Evolutionary conservation across 202 grass and related monocot species (phyloP).

Genomic region (Panicum hallii): DNA sequence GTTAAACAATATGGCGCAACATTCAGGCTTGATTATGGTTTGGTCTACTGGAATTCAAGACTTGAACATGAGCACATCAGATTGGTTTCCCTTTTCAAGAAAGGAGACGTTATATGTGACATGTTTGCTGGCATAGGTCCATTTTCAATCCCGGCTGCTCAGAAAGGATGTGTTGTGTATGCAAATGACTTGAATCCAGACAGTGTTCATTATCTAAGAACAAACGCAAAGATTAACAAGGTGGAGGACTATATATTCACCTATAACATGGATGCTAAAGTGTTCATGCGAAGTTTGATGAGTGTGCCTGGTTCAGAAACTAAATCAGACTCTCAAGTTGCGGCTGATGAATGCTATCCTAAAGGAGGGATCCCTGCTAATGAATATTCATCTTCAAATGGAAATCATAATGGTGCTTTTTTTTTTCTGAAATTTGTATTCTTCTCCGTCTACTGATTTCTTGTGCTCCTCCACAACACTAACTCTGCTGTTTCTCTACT

Average conservation of each 20-base stretch:
- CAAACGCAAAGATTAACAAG: constrained; percentile 87
- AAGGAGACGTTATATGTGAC: constrained; percentile 90
- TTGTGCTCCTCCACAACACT: constrained; percentile 35
- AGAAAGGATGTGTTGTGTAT: constrained; percentile 91
- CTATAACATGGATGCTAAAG: constrained; percentile 93
- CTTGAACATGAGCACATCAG: constrained; percentile 94
- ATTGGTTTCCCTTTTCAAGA: constrained; percentile 91
- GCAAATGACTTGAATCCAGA: constrained; percentile 98
- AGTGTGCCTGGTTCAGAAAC: constrained; percentile 52
- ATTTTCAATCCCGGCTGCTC: constrained; percentile 82
- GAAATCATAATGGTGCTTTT: constrained; percentile 50
- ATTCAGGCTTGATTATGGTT: constrained; percentile 93
- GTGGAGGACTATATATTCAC: constrained; percentile 73
- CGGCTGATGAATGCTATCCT: constrained; percentile 33
- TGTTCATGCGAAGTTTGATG: constrained; percentile 77
- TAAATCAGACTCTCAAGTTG: constrained; percentile 40
- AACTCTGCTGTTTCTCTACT: constrained; percentile 27
- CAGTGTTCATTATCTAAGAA: constrained; percentile 75
- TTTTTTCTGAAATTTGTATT: neutral
- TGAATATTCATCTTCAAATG: constrained; percentile 52
- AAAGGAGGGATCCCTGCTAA: constrained; percentile 28
- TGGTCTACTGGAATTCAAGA: constrained; percentile 99
- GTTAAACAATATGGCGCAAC: constrained; percentile 96
- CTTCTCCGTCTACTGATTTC: constrained; percentile 3
- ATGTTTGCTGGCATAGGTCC: constrained; percentile 99